Percentiles rank a stretch among this genome's conserved stretches.
Conservation (phyloP, 192 early-diverging fungal genomes). For the Radiomyces spectabilis region DNA sequence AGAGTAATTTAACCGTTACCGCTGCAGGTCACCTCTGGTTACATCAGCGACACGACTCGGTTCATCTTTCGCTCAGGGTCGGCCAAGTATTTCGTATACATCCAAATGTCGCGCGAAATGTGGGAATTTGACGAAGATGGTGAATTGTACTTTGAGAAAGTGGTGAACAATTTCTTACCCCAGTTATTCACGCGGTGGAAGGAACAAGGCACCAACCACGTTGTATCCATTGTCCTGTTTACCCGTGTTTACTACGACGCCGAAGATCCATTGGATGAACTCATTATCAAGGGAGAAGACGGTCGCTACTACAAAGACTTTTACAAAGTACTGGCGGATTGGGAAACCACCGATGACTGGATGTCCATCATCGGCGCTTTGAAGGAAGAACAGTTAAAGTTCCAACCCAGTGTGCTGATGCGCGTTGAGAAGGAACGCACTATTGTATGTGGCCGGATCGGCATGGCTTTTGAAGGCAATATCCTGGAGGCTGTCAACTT, state of each 20-base stretch:
- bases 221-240: conserved; percentile 94
- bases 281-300: conserved; percentile 36
- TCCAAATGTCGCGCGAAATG: conserved; percentile 97
- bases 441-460: conserved; percentile 68
- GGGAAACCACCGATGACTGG: conserved; percentile 81
- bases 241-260: conserved; percentile 75
- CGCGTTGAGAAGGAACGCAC: conserved; percentile 36
- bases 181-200: conserved; percentile 87
- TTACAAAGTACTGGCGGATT: conserved; percentile 92
- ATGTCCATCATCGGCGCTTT: conserved; percentile 50
- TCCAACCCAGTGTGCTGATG: conserved; percentile 60
- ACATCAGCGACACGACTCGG: conserved; percentile 71
- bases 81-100: conserved; percentile 88
- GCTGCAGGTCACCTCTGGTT: conserved; percentile 63
- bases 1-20: background rate
- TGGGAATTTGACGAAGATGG: conserved; percentile 98
- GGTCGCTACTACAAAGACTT: conserved; percentile 82
- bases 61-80: conserved; percentile 90
- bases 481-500: conserved; percentile 94
- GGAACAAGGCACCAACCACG: conserved; percentile 75
- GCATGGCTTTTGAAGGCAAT: conserved; percentile 86
- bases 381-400: conserved; percentile 71
- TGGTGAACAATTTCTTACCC: conserved; percentile 81
- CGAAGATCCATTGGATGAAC: conserved; percentile 31
- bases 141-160: conserved; percentile 91